phyloP scores from a whole-genome alignment of 331 rosid genomes.

The Malus hybrid region DNA sequence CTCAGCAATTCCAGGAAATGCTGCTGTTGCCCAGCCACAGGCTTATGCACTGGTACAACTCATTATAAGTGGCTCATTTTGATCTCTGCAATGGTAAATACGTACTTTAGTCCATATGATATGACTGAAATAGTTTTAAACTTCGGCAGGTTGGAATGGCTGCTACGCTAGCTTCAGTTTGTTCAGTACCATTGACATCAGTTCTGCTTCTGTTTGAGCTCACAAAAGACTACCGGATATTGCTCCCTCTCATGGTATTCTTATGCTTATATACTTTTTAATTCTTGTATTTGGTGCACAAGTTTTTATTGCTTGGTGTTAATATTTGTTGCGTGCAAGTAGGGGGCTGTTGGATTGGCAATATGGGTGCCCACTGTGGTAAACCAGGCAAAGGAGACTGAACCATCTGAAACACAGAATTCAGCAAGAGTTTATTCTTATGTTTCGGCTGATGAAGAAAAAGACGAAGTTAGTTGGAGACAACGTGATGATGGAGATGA shows the following conservation, averaged over 20 bases:
- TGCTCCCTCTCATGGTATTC: slow-evolving; percentile 97
- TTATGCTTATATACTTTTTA: slow-evolving; percentile 3
- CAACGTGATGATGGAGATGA: slow-evolving; percentile 31
- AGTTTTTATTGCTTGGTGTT: slow-evolving; percentile 1
- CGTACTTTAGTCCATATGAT: background rate
- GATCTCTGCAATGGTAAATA: background rate
- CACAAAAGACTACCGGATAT: slow-evolving; percentile 89
- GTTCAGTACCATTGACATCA: slow-evolving; percentile 96
- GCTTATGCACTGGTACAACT: slow-evolving; percentile 88
- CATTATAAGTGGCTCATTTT: background rate
- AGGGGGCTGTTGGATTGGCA: slow-evolving; percentile 99
- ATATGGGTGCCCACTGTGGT: slow-evolving; percentile 99
- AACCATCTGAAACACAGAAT: slow-evolving; percentile 46
- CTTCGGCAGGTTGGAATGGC: slow-evolving; percentile 95
- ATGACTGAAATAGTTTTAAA: slow-evolving; percentile 6
- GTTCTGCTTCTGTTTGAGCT: slow-evolving; percentile 97
- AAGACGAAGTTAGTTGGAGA: slow-evolving; percentile 44
- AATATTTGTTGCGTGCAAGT: slow-evolving; percentile 8
- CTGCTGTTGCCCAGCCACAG: slow-evolving; percentile 94
- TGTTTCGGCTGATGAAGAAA: slow-evolving; percentile 46
- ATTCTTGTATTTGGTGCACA: background rate
- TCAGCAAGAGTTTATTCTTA: slow-evolving; percentile 57
- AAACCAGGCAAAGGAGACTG: slow-evolving; percentile 63
- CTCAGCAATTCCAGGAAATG: slow-evolving; percentile 89
- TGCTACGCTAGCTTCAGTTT: slow-evolving; percentile 92